Evolutionary conservation across 352 stramenopile genomes (phyloP), one percentile per base, ranked within the genome.

Genomic region (Phytopythium kandeliae): DNA sequence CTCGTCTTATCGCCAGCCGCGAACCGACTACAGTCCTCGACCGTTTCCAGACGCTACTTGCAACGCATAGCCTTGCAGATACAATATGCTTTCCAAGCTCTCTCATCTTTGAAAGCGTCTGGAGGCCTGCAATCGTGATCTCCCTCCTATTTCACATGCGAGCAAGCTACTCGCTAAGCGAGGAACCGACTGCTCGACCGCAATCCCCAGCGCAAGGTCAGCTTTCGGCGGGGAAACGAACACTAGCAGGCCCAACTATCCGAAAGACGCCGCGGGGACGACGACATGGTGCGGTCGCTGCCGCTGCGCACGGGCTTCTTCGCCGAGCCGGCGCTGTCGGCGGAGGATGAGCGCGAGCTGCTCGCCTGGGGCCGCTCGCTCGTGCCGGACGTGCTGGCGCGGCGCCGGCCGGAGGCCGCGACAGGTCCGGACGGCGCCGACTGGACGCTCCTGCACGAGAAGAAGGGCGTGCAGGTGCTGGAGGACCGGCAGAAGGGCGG

Each of bases 401-500:
- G 40, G 22, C 40, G 40, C 9, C 40, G 40, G 3, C 40, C 40
- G 5, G 40, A 46, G 40, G 40, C 40, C 21, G 21, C 40, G 40
- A 31, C 40, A 22, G 22, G 68, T n/a, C 72, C 85, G 54, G 65
- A 74, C 13, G 78, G 89, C 40, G 77, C 78, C 45, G 81, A 89
- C 57, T 92, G 81, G 81, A 84, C 76, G n/a, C 63, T 82, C 38
- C 53, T 89, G 31, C 65, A 84, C 26, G 81, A 92, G 43, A 85
- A 85, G 57, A 78, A 78, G 36, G 78, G 78, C 41, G 65, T 92
- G 35, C 67, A 81, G 45, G 58, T 92, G 16, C 74, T 62, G 42
- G 76, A 92, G 53, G 81, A 92, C 65, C 78, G 81, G 1, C 81
- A 92, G 55, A 92, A 90, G 45, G 81, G 81, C 19, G 81, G 81